Evolutionary conservation across 1,139 yeast genomes (phyloP).

Genomic region (Magnusiomyces paraingens): DNA sequence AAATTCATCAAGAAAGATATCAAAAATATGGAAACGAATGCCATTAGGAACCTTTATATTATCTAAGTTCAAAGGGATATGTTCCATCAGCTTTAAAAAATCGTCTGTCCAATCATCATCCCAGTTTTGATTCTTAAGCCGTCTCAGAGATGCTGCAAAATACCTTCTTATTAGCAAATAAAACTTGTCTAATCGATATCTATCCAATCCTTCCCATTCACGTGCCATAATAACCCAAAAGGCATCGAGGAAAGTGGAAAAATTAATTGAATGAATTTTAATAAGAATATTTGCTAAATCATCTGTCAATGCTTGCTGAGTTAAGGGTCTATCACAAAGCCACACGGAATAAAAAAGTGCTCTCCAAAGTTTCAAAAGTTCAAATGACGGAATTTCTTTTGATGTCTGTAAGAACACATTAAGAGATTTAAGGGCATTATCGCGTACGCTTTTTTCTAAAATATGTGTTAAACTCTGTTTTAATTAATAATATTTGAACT

Average conservation of each 20-base stretch:
- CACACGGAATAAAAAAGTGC: conserved; percentile 89
- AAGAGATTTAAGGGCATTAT: conserved; percentile 65
- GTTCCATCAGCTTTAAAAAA: conserved; percentile 40
- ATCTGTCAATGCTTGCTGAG: conserved; percentile 79
- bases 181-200: conserved; percentile 76
- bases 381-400: conserved; percentile 42
- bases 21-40: conserved; percentile 77
- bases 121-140: conserved; percentile 54
- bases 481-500: conserved; percentile 13
- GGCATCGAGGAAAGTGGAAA: conserved; percentile 54
- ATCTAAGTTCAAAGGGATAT: conserved; percentile 31
- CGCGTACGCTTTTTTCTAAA: conserved; percentile 60
- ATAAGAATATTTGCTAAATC: conserved; percentile 57
- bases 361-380: conserved; percentile 83
- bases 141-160: conserved; percentile 56
- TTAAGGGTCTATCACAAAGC: conserved; percentile 89
- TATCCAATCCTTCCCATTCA: conserved; percentile 81
- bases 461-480: conserved; percentile 1
- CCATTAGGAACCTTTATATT: conserved; percentile 58
- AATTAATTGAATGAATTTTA: conserved; percentile 39
- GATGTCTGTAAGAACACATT: conserved; percentile 48
- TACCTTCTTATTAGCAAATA: conserved; percentile 74
- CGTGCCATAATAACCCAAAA: conserved; percentile 75
- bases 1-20: conserved; percentile 78
- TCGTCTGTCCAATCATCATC: conserved; percentile 41